Evolutionary conservation across 345 rosid genomes (phyloP).

Genomic region (Viola odorata): DNA sequence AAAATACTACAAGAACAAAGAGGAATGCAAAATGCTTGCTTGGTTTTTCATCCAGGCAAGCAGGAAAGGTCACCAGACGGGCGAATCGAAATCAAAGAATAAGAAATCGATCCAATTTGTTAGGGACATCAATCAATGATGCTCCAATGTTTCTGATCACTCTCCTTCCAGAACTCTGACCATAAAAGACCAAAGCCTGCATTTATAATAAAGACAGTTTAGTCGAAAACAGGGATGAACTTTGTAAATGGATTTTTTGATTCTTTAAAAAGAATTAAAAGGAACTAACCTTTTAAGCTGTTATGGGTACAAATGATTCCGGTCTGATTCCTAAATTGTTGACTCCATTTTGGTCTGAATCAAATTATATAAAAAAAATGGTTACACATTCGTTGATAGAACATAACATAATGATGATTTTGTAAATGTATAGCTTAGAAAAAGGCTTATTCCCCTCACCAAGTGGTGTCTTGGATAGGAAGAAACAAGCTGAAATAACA

Average conservation of each 20-base stretch:
- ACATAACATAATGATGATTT: background rate
- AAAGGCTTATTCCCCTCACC: slow-evolving; percentile 26
- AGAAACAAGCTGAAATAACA: slow-evolving; percentile 80
- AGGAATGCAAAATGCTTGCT: slow-evolving; percentile 4
- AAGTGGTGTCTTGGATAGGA: slow-evolving; percentile 40
- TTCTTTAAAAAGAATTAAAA: background rate
- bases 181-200: slow-evolving; percentile 9
- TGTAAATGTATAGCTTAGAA: too few species aligned
- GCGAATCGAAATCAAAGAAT: slow-evolving; percentile 23
- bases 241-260: background rate
- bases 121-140: background rate
- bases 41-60: slow-evolving; percentile 12
- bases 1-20: background rate
- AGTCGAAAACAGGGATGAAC: background rate
- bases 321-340: slow-evolving; percentile 18
- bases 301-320: slow-evolving; percentile 15
- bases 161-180: background rate
- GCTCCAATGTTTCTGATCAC: too few species aligned
- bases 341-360: slow-evolving; percentile 22
- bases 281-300: slow-evolving; percentile 19
- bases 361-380: background rate
- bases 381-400: background rate
- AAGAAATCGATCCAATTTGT: slow-evolving; percentile 20
- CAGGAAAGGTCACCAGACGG: background rate
- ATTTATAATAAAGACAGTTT: background rate